Evolutionary conservation across 495 filamentous ascomycete genomes (phyloP), one percentile per base, ranked within the genome.

Genomic region (Aspergillus nanangensis): DNA sequence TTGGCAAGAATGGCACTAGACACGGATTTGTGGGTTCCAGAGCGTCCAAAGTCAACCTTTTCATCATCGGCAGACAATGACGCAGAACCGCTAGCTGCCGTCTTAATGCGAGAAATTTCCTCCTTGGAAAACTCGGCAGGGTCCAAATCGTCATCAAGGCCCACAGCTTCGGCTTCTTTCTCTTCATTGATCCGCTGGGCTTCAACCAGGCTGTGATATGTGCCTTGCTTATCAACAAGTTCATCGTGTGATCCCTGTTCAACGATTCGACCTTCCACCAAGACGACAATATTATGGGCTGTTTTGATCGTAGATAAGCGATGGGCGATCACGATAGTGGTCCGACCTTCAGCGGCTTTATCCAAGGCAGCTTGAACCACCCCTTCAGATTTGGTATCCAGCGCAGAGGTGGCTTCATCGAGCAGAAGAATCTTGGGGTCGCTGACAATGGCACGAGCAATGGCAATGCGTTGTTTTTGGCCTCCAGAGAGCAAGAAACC

Each of bases 311-410:
- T 98, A 0, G 88, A 94, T 23, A 98, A 73, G 41, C 93, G 82
- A 63, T 98, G 93, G 20, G 93, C 94, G 58, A 98, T 97, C 8
- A 92, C 85, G 57, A 97, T 95, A 9, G 93, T 97, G 1, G 93
- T 98, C 20, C 93, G 80, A n/a, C 92, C 93, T 51, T 86, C 76
- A 10, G 90, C 79, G 29, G 90, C 93, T 37, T 77, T 83, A 54
- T 96, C 91, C 17, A 98, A 75, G 14, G 93, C 93, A 32, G 87
- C 87, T 66, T 98, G 93, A 0, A 98, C 93, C 4, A 95, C 87
- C 24, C 88, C 89, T 68, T 98, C 93, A 11, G 88, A 90, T 58
- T 90, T 93, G 38, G 93, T 95, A 62, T 98, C 93, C n/a, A 98
- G 75, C 2, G 90, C 90, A 22, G 84, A 88, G 1, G 93, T 98